Conservation (phyloP, 805 yeast genomes). For the Danielia oregonensis region DNA sequence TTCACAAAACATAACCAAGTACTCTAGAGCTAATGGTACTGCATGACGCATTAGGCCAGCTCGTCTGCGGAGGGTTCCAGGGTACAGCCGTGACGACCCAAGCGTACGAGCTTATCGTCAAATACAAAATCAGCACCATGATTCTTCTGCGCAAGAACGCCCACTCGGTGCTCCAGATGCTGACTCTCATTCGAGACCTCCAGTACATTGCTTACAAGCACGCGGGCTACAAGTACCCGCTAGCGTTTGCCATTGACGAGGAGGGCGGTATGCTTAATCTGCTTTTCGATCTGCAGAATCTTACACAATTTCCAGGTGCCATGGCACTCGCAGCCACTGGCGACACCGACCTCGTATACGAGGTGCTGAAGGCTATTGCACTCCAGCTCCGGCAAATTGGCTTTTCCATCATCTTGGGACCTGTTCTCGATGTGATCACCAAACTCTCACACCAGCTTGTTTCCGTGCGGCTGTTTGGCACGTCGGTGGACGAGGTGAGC, state of each 20-base stretch:
- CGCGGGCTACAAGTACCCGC: conserved; percentile 49
- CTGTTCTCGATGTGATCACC: conserved; percentile 59
- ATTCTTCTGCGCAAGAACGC: conserved; percentile 52
- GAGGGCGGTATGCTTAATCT: conserved; percentile 64
- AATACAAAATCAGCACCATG: conserved; percentile 49
- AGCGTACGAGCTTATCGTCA: conserved; percentile 47
- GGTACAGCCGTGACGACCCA: conserved; percentile 53
- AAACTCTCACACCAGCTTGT: conserved; percentile 53
- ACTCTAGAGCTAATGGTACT: too few species aligned
- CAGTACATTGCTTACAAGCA: conserved; percentile 49
- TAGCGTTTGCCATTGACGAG: conserved; percentile 56
- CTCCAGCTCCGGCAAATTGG: conserved; percentile 52
- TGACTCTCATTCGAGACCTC: conserved; percentile 47
- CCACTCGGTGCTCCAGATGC: conserved; percentile 45
- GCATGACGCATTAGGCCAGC: conserved; percentile 46
- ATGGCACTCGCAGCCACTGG: conserved; percentile 61
- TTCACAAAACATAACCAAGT: too few species aligned
- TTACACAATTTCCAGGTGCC: conserved; percentile 62
- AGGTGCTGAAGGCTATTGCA: conserved; percentile 53
- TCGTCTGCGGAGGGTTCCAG: conserved; percentile 57
- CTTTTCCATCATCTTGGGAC: conserved; percentile 53
- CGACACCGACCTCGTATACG: conserved; percentile 44
- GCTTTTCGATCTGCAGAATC: conserved; percentile 46
- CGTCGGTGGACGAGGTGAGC: conserved; percentile 56
- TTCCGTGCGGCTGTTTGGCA: conserved; percentile 60